A percentile compares a stretch with the other conserved stretches of the same genome.
phyloP scores from a whole-genome alignment of 2,329 filamentous ascomycete species.

The Cladosporium phlei region DNA sequence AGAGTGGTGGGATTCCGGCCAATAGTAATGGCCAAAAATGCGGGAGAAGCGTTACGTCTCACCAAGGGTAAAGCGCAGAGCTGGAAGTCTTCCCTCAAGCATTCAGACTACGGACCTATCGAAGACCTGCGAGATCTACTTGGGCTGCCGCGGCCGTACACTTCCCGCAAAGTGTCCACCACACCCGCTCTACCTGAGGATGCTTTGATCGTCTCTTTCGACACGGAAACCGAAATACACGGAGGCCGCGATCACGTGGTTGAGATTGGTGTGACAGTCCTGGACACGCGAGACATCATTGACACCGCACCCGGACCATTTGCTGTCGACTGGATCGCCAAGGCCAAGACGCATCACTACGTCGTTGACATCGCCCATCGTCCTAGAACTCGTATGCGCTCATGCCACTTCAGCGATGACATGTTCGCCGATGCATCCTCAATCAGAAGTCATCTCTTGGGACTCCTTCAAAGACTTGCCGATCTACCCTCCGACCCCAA shows the following conservation, averaged over 20 bases:
- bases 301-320: slow-evolving; percentile 53
- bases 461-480: background rate
- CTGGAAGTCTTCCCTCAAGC: background rate
- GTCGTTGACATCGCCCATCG: slow-evolving; percentile 13
- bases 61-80: background rate
- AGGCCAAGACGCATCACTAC: slow-evolving; percentile 66
- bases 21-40: background rate
- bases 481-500: background rate
- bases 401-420: slow-evolving; percentile 51
- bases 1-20: background rate
- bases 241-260: slow-evolving; percentile 59
- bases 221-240: slow-evolving; percentile 73
- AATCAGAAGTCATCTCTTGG: background rate
- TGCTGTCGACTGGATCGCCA: slow-evolving; percentile 60
- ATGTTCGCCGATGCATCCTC: slow-evolving; percentile 26
- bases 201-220: slow-evolving; percentile 64
- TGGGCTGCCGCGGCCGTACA: background rate
- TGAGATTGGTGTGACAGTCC: slow-evolving; percentile 73
- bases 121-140: slow-evolving; percentile 7
- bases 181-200: background rate
- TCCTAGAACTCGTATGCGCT: slow-evolving; percentile 42
- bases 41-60: background rate
- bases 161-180: background rate
- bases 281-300: slow-evolving; percentile 61
- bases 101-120: slow-evolving; percentile 10